Percentiles rank a stretch among this genome's conserved stretches.
These are phyloP conservation scores for Tolypocladium amazonense DNA, from an alignment of 2,329 filamentous ascomycete species.

Conservation along the genomic window DNA sequence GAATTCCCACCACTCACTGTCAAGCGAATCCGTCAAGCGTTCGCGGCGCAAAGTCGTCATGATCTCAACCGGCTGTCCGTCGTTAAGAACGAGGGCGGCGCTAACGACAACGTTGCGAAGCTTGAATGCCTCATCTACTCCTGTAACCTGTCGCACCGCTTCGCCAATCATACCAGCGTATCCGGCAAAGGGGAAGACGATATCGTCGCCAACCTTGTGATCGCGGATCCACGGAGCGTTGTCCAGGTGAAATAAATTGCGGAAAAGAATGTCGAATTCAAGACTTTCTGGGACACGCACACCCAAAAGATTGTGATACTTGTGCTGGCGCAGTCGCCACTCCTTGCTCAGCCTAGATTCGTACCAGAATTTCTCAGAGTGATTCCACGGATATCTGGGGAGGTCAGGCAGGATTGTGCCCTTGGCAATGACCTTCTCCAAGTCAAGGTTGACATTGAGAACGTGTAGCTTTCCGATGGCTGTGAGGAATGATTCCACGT, in stretches of 20 bases:
- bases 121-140: conserved; percentile 9
- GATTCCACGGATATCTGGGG: conserved; percentile 9
- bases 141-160: conserved; percentile 10
- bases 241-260: conserved; percentile 10
- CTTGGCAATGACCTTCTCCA: background rate
- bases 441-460: background rate
- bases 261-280: conserved; percentile 7
- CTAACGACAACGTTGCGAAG: conserved; percentile 18
- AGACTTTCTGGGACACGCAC: conserved; percentile 5
- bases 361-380: conserved; percentile 4
- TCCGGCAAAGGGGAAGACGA: conserved; percentile 29
- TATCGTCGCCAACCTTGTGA: conserved; percentile 30
- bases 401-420: conserved; percentile 1
- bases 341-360: conserved; percentile 4
- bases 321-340: conserved; percentile 1
- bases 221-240: conserved; percentile 29
- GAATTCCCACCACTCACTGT: conserved; percentile 20
- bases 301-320: conserved; percentile 10
- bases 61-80: conserved; percentile 15
- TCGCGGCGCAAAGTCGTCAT: conserved; percentile 17
- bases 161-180: conserved; percentile 20
- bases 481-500: conserved; percentile 1
- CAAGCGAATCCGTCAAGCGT: conserved; percentile 11
- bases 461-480: conserved; percentile 6
- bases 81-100: conserved; percentile 17